Conservation (phyloP, 495 filamentous ascomycete species). For the Platismatia glauca region DNA sequence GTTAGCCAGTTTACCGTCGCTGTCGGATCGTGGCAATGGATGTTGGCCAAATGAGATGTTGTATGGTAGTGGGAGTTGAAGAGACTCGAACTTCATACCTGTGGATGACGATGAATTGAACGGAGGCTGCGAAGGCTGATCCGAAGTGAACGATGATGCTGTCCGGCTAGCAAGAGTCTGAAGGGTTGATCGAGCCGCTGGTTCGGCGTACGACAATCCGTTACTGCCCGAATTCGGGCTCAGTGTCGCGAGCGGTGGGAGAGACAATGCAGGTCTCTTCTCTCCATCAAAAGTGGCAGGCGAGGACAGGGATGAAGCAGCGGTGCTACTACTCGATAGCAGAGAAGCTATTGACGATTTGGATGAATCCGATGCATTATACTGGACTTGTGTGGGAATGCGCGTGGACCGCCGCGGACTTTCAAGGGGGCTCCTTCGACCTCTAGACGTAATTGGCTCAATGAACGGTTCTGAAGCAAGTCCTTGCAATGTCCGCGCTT, state of each 20-base stretch:
- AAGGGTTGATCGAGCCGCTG: not conserved
- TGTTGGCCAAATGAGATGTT: slow-evolving; percentile 11
- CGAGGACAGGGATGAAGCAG: slow-evolving; percentile 11
- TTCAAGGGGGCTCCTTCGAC: slow-evolving; percentile 3
- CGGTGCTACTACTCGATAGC: slow-evolving; percentile 7
- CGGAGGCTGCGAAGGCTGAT: slow-evolving; percentile 1
- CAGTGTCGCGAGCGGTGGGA: slow-evolving; percentile 14
- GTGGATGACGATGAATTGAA: slow-evolving; percentile 9
- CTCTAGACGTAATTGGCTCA: not conserved
- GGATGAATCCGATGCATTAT: slow-evolving; percentile 10
- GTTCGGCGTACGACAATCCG: not conserved
- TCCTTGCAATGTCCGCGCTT: not conserved
- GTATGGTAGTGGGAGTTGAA: slow-evolving; percentile 14
- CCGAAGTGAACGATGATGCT: slow-evolving; percentile 7
- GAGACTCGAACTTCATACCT: slow-evolving; percentile 17
- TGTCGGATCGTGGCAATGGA: slow-evolving; percentile 10
- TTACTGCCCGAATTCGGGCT: not conserved
- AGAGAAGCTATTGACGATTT: slow-evolving; percentile 16
- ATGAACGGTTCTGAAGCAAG: not conserved
- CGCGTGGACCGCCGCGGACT: not conserved
- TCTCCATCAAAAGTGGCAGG: slow-evolving; percentile 9
- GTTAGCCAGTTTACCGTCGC: slow-evolving; percentile 12
- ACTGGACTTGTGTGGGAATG: not conserved
- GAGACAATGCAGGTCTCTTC: slow-evolving; percentile 7
- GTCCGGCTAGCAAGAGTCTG: slow-evolving; percentile 4